A percentile compares a stretch with the other conserved stretches of the same genome.
These are phyloP conservation scores for Pachysandra terminalis DNA, from an alignment of 164 flowering plant genomes.

Conservation along the genomic window DNA sequence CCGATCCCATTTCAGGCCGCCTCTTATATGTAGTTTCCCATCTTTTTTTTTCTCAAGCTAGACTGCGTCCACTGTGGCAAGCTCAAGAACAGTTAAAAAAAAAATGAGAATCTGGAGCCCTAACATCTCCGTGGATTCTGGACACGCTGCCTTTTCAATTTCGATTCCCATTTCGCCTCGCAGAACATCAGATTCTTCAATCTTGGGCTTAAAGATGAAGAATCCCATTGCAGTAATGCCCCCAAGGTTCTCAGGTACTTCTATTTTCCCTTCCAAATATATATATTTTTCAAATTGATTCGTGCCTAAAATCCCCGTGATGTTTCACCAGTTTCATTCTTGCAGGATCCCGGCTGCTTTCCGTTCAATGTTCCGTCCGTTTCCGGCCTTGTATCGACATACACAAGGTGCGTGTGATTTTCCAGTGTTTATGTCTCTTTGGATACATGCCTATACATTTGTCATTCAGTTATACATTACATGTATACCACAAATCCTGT, in stretches of 20 bases:
- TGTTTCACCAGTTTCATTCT: not conserved
- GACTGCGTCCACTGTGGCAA: too few species aligned
- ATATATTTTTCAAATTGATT: too few species aligned
- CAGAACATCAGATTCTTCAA: conserved; percentile 6
- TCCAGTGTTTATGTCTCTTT: not conserved
- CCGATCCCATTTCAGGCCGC: too few species aligned
- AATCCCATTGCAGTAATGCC: conserved; percentile 6
- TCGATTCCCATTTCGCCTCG: conserved; percentile 8
- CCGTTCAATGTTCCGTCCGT: conserved; percentile 45
- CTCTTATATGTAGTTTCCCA: too few species aligned
- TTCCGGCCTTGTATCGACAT: conserved; percentile 98
- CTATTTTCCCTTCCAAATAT: not conserved
- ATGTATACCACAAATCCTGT: not conserved
- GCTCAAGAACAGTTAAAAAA: too few species aligned
- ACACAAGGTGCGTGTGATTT: conserved; percentile 59
- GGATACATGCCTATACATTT: not conserved
- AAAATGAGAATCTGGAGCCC: not conserved
- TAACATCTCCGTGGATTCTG: not conserved
- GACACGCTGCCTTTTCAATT: not conserved
- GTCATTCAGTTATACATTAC: not conserved
- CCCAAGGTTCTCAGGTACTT: conserved; percentile 18
- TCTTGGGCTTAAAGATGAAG: conserved; percentile 2
- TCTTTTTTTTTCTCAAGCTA: too few species aligned
- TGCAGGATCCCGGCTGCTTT: conserved; percentile 28
- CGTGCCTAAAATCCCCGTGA: not conserved